A percentile compares a stretch with the other conserved stretches of the same genome.
Conservation (phyloP, 2,329 filamentous ascomycete species). For the Conoideocrella luteorostrata region DNA sequence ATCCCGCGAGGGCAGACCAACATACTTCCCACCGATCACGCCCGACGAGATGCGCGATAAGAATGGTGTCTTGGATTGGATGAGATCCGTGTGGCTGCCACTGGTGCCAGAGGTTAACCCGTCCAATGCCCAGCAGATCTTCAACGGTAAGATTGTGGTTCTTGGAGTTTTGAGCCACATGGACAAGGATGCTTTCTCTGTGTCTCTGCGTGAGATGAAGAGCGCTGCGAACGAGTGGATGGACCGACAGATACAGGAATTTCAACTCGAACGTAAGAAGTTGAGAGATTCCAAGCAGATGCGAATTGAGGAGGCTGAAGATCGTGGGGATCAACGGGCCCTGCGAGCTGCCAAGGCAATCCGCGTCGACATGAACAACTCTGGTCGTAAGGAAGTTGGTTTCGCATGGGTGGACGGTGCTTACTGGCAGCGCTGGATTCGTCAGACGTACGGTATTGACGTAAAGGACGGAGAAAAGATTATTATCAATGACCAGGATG, state of each 20-base stretch:
- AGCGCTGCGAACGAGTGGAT: conserved; percentile 96
- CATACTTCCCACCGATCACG: conserved; percentile 81
- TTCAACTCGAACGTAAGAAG: conserved; percentile 89
- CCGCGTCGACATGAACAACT: conserved; percentile 82
- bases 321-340: conserved; percentile 83
- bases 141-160: conserved; percentile 92
- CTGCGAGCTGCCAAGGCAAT: conserved; percentile 84
- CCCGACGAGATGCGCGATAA: conserved; percentile 91
- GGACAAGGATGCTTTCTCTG: conserved; percentile 69
- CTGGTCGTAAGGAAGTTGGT: conserved; percentile 78
- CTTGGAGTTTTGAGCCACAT: conserved; percentile 80
- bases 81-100: conserved; percentile 92
- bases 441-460: conserved; percentile 89
- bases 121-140: conserved; percentile 86
- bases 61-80: conserved; percentile 74
- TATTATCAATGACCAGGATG: conserved; percentile 95
- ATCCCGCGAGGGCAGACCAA: conserved; percentile 79
- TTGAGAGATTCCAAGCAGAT: conserved; percentile 90
- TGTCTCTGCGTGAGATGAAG: conserved; percentile 84
- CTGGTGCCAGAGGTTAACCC: conserved; percentile 92
- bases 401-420: conserved; percentile 97
- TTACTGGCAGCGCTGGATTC: conserved; percentile 97
- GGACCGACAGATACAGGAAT: conserved; percentile 87
- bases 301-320: conserved; percentile 91
- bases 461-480: conserved; percentile 83